Base-by-base conservation (phyloP, 306 rosid species). In the Vicia villosa region DNA sequence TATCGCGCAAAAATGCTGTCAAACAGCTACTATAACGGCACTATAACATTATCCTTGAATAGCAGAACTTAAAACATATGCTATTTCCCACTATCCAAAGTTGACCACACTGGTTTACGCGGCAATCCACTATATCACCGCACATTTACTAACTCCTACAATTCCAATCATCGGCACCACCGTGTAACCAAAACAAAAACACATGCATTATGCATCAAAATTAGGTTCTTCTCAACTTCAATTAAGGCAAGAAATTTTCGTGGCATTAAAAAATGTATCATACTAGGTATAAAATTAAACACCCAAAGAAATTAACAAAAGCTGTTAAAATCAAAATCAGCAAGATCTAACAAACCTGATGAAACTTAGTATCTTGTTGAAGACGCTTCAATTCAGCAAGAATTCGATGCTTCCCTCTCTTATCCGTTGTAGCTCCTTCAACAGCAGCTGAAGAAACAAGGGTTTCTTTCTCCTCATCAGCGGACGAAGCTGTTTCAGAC, bases 321-420 rank as follows among this genome's bases (percentile, higher is more conserved):
- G 10, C 11, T 1, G 10, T n/a, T 11, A 10, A 41, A 40, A 10
- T 10, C 4, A 11, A 41, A 41, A 41, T 3, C 5, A 3, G 3
- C 52, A 46, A 46, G 52, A 46, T 46, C 52, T 46, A 46, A 15
- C 10, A 3, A n/a, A 91, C 97, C 96, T 85, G 82, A 63, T 86
- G 84, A 79, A 79, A 85, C 59, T 42, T 82, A 72, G 84, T 83
- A 49, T 91, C 97, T 78, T 86, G 92, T 28, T 91, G 91, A 10
- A 91, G 96, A 49, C 74, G 86, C 77, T 82, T 91, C 74, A 91
- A 83, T 24, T 91, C 90, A 6, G 92, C 97, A 38, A 86, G 85
- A 77, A 91, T 83, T 73, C 91, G 89, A 57, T 91, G 97, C 77
- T 83, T 88, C 30, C 97, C 96, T 85, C 89, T 79, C 50, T 77